Evolutionary conservation across 805 yeast genomes (phyloP), one percentile per base, ranked within the genome.

Genomic region (Debaryomyces maramus): DNA sequence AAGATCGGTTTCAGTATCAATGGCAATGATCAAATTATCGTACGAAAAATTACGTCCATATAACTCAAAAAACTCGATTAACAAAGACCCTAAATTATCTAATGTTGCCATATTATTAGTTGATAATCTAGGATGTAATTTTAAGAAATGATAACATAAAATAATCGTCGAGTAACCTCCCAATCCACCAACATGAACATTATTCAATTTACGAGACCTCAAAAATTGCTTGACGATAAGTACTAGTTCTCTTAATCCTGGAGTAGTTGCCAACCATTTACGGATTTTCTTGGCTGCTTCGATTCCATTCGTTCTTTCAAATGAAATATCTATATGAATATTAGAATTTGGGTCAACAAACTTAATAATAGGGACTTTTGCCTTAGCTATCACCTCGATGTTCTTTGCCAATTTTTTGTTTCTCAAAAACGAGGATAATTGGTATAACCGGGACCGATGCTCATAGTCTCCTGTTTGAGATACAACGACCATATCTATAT

Each of bases 101-200:
- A 77, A 50, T 2, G 88, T 80, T 35, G 77, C 72, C 40, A 89
- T 83, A 33, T 80, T 78, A 5, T 78, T 73, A 0, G 95, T 78
- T 2, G 82, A 58, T 9, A 88, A 56, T 48, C 89, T 72, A 11
- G 96, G 96, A 58, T 91, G 98, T 46, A 85, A 66, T 49, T 72
- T 76, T 45, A 90, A 62, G 55, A 90, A 89, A 13, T 91, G 81
- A 52, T 81, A 82, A 13, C 85, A 88, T 56, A 93, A 55, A 53
- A 97, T 89, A 32, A 90, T 88, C n/a, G 88, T 86, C 6, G 97
- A 80, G 58, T 84, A 91, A 0, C 98, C 98, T 30, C 99, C 98
- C 5, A 91, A 66, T 0, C 98, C 98, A 37, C 99, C 99, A 16
- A 82, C 81, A 52, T 85, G 95, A 11, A 91, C 98, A 47, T 87